A percentile compares a stretch with the other conserved stretches of the same genome.
Conservation (phyloP, 306 rosid genomes). For the Cotoneaster glaucophyllus region DNA sequence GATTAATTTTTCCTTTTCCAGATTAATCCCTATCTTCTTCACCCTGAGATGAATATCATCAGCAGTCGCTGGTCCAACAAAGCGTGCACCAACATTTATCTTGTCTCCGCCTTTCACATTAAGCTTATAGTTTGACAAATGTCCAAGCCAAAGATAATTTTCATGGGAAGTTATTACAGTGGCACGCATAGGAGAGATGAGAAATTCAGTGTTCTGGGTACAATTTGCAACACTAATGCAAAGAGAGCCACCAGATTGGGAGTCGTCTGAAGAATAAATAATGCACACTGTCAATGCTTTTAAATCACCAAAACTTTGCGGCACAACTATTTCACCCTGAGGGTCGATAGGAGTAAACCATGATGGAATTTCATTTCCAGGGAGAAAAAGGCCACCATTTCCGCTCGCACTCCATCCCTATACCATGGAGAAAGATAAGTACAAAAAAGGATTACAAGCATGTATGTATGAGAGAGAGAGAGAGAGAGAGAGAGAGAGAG, state of each 20-base stretch:
- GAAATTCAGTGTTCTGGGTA: too few relatives aligned
- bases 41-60: background rate
- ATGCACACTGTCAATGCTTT: slow-evolving; percentile 1
- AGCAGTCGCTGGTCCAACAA: background rate
- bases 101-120: background rate
- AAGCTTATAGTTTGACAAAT: background rate
- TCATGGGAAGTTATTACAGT: background rate
- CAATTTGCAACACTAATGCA: background rate
- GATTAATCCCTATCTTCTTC: background rate
- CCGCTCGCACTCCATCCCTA: background rate
- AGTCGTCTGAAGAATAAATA: background rate
- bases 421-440: background rate
- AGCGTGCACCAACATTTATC: background rate
- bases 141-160: background rate
- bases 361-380: background rate
- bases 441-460: too few relatives aligned
- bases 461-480: too few relatives aligned
- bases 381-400: slow-evolving; percentile 2
- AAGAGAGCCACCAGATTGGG: background rate
- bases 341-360: background rate
- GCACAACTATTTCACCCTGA: background rate
- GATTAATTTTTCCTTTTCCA: background rate
- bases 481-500: background rate
- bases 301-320: background rate
- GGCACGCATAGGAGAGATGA: too few relatives aligned